phyloP scores from a whole-genome alignment of 345 rosid genomes.

The Rhizophora apiculata region DNA sequence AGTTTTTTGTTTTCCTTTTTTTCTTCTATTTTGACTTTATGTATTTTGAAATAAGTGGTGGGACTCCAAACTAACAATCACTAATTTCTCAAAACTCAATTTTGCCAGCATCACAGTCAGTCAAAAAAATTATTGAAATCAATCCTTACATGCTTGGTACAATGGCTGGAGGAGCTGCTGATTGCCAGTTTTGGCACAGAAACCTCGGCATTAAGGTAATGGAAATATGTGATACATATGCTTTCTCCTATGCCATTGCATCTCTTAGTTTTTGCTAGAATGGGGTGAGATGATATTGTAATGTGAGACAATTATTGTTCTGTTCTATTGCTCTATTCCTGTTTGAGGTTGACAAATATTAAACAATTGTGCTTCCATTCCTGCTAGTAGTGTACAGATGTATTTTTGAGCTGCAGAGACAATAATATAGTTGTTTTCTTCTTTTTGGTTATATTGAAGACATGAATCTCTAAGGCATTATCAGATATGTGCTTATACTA shows the following conservation, averaged over 20 bases:
- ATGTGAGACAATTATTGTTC: no score
- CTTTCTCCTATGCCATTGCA: neutral
- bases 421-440: no score
- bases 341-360: no score
- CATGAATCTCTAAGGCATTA: no score
- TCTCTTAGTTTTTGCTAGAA: neutral
- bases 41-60: neutral
- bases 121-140: conserved; percentile 91
- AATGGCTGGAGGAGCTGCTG: conserved; percentile 99
- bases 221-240: no score
- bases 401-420: no score
- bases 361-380: no score
- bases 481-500: no score
- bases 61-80: neutral
- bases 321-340: no score
- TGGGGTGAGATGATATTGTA: neutral
- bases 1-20: neutral
- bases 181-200: conserved; percentile 96
- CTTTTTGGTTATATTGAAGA: no score
- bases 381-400: no score
- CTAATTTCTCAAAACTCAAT: neutral
- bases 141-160: conserved; percentile 94
- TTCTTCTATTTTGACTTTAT: neutral
- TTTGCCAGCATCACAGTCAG: conserved; percentile 75
- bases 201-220: conserved; percentile 87